Conservation (phyloP, 140 eudicot genomes). For the Flaveria floridana region DNA sequence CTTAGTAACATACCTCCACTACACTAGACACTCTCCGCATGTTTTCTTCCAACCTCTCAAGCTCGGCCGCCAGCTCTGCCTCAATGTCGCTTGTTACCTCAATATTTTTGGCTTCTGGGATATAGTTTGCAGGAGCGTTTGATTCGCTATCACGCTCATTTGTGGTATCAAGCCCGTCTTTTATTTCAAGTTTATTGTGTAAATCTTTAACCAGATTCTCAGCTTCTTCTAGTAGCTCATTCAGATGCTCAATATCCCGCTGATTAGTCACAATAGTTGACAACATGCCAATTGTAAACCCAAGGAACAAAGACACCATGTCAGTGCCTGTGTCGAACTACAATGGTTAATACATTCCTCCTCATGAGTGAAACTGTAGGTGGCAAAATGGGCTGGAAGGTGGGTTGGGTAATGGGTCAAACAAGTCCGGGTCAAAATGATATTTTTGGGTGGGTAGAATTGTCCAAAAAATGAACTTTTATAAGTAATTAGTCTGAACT, state of each 20-base stretch:
- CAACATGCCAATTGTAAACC: slow-evolving; percentile 59
- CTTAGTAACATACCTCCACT: slow-evolving; percentile 46
- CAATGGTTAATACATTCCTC: neutral
- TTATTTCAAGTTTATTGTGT: slow-evolving; percentile 61
- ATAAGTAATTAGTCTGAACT: neutral
- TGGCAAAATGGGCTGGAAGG: neutral
- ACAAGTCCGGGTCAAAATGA: too few relatives aligned
- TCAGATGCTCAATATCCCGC: slow-evolving; percentile 48
- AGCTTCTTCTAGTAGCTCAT: slow-evolving; percentile 55
- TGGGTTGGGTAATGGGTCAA: neutral
- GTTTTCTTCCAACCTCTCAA: slow-evolving; percentile 66
- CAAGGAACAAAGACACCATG: slow-evolving; percentile 49
- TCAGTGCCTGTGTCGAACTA: slow-evolving; percentile 29
- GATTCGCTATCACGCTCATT: slow-evolving; percentile 43
- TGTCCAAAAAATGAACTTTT: neutral
- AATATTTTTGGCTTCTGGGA: slow-evolving; percentile 28
- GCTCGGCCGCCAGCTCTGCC: slow-evolving; percentile 87
- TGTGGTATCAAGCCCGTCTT: slow-evolving; percentile 46
- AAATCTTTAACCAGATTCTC: slow-evolving; percentile 68
- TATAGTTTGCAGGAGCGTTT: slow-evolving; percentile 16
- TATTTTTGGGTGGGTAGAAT: too few relatives aligned
- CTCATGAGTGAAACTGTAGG: neutral
- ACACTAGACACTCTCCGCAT: slow-evolving; percentile 45
- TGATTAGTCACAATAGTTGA: slow-evolving; percentile 37
- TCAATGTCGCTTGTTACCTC: slow-evolving; percentile 60